Base-by-base conservation (phyloP, 176 grass and related monocot genomes). In the Cocos nucifera region DNA sequence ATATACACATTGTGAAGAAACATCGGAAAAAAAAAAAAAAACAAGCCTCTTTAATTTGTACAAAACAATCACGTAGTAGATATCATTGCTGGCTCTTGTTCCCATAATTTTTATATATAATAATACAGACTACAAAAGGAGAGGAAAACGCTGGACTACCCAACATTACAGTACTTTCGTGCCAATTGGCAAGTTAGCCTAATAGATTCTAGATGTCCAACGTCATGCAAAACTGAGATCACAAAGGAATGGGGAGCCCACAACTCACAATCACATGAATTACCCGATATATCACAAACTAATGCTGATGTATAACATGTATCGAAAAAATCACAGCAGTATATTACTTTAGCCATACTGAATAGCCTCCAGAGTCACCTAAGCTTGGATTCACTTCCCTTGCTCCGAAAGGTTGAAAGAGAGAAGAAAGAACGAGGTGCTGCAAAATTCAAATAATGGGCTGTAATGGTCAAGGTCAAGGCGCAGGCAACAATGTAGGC, bases 371-470 rank as follows among this genome's bases (percentile, higher is more conserved):
- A 69, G 32, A 54, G 26, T 92, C 79, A 98, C 77, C 94, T 92
- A 27, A 83, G 84, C 74, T 77, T 98, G 54, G 82, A 83, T 76
- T 98, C 94, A 10, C 65, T 82, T 70, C 81, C 93, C 70, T 98
- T 98, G 84, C 71, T 93, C 68, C 94, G 73, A 63, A 98, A 93
- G 27, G 87, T 76, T 29, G 94, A 67, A 62, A 92, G 71, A 63
- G 88, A 93, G 68, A 98, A 98, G 73, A 98, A 98, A 52, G 94
- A 98, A 17, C 88, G 88, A 19, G 93, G 81, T 17, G 75, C 93
- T 92, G 88, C 79, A 83, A 67, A 83, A 68, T 20, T 54, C 63
- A 57, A 15, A 60, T 17, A 69, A 62, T 16, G 35, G 35, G 35
- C 10, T 14, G 32, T 14, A 12, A 44, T 12, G 14, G 35, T 12